Evolutionary conservation across 148 eudicot genomes (phyloP).

Genomic region (Euryodendron excelsum): DNA sequence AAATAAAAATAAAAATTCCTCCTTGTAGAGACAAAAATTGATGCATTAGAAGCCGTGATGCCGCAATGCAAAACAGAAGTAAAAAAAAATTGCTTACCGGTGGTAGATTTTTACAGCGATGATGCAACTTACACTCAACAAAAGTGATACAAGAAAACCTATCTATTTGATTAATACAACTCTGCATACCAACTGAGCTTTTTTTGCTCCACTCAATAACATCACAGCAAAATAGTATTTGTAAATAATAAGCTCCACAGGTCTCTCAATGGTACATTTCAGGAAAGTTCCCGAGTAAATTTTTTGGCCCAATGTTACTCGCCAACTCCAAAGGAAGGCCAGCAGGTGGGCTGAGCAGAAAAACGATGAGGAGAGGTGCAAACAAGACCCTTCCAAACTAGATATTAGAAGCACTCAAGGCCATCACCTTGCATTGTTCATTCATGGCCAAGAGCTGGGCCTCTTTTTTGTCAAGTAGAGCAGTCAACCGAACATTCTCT

Average conservation of each 20-base stretch:
- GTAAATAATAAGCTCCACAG: background rate
- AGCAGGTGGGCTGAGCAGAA: background rate
- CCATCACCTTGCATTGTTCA: constrained; percentile 94
- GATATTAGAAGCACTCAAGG: constrained; percentile 60
- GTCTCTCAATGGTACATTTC: constrained; percentile 15
- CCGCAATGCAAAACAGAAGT: too few relatives aligned
- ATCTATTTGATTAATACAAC: background rate
- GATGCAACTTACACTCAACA: too few relatives aligned
- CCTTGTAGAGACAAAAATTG: too few relatives aligned
- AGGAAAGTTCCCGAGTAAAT: background rate
- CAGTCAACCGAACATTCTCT: constrained; percentile 68
- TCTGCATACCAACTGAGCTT: background rate
- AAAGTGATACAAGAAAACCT: background rate
- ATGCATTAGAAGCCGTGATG: too few relatives aligned
- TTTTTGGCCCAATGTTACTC: background rate
- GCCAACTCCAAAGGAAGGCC: background rate
- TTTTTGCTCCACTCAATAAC: background rate
- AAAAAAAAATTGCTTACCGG: too few relatives aligned
- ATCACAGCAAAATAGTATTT: background rate
- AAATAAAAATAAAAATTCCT: too few relatives aligned
- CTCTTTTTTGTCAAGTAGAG: constrained; percentile 84
- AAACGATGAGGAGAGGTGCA: background rate
- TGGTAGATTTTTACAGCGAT: too few relatives aligned
- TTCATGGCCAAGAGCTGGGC: constrained; percentile 94
- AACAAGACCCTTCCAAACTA: constrained; percentile 15